These are phyloP conservation scores for Iodosphaeria phyllophila DNA, from an alignment of 2,329 filamentous ascomycete species.

Conservation along the genomic window DNA sequence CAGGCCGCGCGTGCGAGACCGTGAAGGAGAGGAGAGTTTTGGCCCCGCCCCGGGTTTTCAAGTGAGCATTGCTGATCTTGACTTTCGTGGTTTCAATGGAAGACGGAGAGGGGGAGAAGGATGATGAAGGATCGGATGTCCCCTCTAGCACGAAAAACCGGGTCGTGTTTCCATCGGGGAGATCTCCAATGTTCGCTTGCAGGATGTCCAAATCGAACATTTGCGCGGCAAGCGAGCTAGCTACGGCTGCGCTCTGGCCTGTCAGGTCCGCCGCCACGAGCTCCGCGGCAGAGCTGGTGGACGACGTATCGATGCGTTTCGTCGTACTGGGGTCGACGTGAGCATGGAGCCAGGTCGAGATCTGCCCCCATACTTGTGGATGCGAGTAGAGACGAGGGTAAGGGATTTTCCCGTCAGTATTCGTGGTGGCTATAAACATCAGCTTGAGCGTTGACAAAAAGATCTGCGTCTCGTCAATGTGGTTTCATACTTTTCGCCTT, in stretches of 20 bases:
- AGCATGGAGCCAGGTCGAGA: conserved; percentile 51
- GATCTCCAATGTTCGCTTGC: conserved; percentile 51
- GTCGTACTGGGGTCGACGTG: conserved; percentile 59
- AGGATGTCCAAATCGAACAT: conserved; percentile 50
- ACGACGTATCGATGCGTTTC: conserved; percentile 68
- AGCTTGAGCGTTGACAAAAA: no score
- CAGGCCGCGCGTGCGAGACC: conserved; percentile 56
- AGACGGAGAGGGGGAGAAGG: neutral
- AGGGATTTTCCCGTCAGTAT: conserved; percentile 21
- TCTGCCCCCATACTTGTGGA: conserved; percentile 91
- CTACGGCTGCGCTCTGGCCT: conserved; percentile 57
- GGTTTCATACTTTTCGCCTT: no score
- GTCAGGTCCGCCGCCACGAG: conserved; percentile 42
- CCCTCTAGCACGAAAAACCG: conserved; percentile 50
- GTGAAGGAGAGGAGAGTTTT: conserved; percentile 76
- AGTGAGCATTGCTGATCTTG: conserved; percentile 7
- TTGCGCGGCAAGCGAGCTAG: conserved; percentile 53
- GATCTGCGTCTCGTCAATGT: no score
- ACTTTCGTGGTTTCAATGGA: conserved; percentile 1
- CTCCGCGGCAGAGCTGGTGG: conserved; percentile 67
- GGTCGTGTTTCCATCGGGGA: conserved; percentile 59
- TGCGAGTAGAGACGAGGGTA: conserved; percentile 58
- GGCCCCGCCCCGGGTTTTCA: conserved; percentile 7
- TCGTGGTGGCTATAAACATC: no score
- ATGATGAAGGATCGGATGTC: neutral